Evolutionary conservation across 2,329 filamentous ascomycete species (phyloP), one percentile per base, ranked within the genome.

Genomic region (Trichocomaceae sp.): DNA sequence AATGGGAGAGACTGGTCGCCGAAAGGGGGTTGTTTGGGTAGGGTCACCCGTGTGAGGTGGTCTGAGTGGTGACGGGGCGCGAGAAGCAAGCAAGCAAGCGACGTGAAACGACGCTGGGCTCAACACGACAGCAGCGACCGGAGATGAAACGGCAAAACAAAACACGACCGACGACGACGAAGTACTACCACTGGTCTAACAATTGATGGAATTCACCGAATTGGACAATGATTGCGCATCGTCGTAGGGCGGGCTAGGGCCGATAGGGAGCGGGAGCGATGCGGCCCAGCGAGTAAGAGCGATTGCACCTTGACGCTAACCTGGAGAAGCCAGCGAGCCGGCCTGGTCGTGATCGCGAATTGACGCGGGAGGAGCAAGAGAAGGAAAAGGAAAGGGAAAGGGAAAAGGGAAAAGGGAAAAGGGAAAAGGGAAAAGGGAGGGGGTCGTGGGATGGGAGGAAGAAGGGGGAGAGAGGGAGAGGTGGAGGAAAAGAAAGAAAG

Each of bases 331-430:
- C 56, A 52, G 52, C 49, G 52, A 52, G 47, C 46, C 56, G 55
- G 48, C 57, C 52, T 55, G 57, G 52, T 57, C 59, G 58, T 56
- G 59, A 63, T 59, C 58, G 62, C 54, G 52, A 54, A 55, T 57
- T 50, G 56, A 60, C 61, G 55, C 57, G 58, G 55, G 57, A 58
- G 61, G 60, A 58, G 26, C 10, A 8, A 29, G 26, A 29, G 10
- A 29, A 29, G 2, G 26, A 29, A 29, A 29, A 29, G 59, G 58
- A 46, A 59, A 50, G 44, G 56, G 61, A 63, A 64, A 63, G 61
- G 60, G 61, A 61, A 50, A 56, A 55, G 47, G 50, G 31, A n/a
- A 47, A 55, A 26, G 56, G 51, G 20, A 33, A 37, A 52, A 35
- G 41, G 52, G 42, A 44, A 49, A 20, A 31, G 31, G 39, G 26